Percentiles rank a stretch among this genome's conserved stretches.
phyloP scores from a whole-genome alignment of 176 grass and related monocot species.

The Microstegium vimineum region DNA sequence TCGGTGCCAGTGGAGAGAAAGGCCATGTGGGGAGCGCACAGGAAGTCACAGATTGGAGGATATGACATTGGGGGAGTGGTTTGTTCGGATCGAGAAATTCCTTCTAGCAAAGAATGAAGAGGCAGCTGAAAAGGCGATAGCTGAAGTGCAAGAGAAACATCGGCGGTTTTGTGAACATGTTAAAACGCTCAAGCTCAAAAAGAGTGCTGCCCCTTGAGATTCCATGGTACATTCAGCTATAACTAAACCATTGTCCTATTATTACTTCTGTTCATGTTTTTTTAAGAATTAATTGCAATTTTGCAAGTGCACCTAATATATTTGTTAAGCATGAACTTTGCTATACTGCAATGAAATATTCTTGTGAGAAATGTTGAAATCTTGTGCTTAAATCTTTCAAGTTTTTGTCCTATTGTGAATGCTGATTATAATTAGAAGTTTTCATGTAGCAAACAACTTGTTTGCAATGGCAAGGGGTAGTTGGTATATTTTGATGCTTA shows the following conservation, averaged over 20 bases:
- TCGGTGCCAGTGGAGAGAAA: constrained; percentile 7
- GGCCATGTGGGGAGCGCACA: background rate
- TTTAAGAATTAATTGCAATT: background rate
- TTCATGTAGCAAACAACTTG: background rate
- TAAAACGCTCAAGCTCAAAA: constrained; percentile 17
- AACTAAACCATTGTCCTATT: background rate
- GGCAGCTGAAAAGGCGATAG: constrained; percentile 47
- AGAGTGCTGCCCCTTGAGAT: constrained; percentile 5
- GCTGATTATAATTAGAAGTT: background rate
- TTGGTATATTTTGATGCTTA: background rate
- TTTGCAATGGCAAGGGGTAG: background rate
- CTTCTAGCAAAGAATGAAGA: constrained; percentile 49
- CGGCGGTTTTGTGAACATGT: constrained; percentile 39
- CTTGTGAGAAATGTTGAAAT: background rate
- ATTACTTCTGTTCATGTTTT: background rate
- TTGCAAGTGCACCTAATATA: background rate
- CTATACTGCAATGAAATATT: background rate
- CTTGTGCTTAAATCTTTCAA: background rate
- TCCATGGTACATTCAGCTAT: constrained; percentile 26
- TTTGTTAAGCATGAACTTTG: constrained; percentile 1
- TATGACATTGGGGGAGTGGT: constrained; percentile 84
- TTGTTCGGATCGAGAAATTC: constrained; percentile 51
- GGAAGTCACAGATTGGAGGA: constrained; percentile 38
- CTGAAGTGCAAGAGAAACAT: constrained; percentile 38
- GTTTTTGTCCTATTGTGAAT: background rate